Base-by-base conservation (phyloP, 2,329 filamentous ascomycete species). In the Cladophialophora bantiana region DNA sequence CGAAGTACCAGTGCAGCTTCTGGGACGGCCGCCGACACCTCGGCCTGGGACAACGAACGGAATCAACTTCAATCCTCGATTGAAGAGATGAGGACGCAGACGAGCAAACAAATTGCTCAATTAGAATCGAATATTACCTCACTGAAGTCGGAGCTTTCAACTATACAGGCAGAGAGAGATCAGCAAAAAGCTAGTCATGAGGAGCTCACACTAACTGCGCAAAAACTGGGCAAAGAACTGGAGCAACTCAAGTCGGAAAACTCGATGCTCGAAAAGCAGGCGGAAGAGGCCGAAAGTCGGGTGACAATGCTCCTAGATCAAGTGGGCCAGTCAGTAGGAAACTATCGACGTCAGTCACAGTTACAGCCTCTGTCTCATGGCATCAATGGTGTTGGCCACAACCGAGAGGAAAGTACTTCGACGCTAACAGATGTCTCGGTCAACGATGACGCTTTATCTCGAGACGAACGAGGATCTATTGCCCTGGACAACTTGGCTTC, bases 261-360 rank as follows among this genome's bases (percentile, higher is more conserved):
- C 74, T 79, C 82, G 0, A 81, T 90, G 40, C 87, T 99, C 3
- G 94, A 98, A 77, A 88, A 88, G 73, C 91, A 94, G 52, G 94
- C 94, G 5, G 84, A 88, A 59, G 94, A 97, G 77, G 95, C 95
- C 0, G 95, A 99, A 81, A 89, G 92, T 71, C 96, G 96, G 75
- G 95, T 99, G 26, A 92, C 92, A 36, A 86, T 97, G 74, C 88
- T 99, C 58, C 88, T 99, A 12, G 93, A 98, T 77, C 94, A 98
- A 76, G 94, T 99, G 42, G 94, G 96, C 78, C 88, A 89, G 48
- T 96, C 93, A 3, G 95, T 99, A 15, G 94, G 95, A 79, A 96
- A 92, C 77, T 98, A 98, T 79, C 91, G 95, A 63, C 91, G 95
- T 48, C 93, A 88, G 73, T 87, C 86, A 4, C 83, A 87, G 70